These are phyloP conservation scores for Aspergillus ustus DNA, from an alignment of 2,329 filamentous ascomycete genomes.

Conservation along the genomic window DNA sequence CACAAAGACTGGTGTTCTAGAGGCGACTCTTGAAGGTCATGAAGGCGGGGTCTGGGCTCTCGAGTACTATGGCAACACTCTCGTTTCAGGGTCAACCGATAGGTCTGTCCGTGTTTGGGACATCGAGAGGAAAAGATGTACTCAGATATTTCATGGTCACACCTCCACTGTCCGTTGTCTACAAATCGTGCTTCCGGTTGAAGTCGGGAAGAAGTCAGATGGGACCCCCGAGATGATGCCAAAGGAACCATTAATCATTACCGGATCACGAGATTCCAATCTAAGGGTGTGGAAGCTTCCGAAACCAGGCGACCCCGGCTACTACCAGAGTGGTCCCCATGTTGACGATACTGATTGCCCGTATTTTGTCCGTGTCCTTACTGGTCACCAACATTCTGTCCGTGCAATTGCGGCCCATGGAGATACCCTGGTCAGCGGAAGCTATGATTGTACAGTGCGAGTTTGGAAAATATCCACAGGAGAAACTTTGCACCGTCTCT, in stretches of 20 bases:
- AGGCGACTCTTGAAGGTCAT: conserved; percentile 84
- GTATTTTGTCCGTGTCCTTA: conserved; percentile 87
- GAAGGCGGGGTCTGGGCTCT: conserved; percentile 98
- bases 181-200: conserved; percentile 87
- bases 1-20: conserved; percentile 86
- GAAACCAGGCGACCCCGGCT: conserved; percentile 73
- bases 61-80: conserved; percentile 91
- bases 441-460: conserved; percentile 91
- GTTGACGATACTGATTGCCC: conserved; percentile 79
- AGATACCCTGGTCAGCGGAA: conserved; percentile 95
- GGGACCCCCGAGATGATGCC: conserved; percentile 86
- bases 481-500: conserved; percentile 79
- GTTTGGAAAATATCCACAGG: conserved; percentile 98
- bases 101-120: conserved; percentile 99
- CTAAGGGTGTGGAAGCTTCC: conserved; percentile 94
- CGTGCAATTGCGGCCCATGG: conserved; percentile 93
- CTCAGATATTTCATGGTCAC: conserved; percentile 95
- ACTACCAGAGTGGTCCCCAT: conserved; percentile 78
- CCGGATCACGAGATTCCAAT: conserved; percentile 92
- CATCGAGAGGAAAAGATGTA: conserved; percentile 88
- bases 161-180: conserved; percentile 96
- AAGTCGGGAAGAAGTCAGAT: conserved; percentile 72
- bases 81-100: conserved; percentile 96
- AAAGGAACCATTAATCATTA: conserved; percentile 93
- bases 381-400: conserved; percentile 89